Percentiles rank a stretch among this genome's conserved stretches.
Conservation (phyloP, 768 basidiomycete genomes). For the Calocybe indica region DNA sequence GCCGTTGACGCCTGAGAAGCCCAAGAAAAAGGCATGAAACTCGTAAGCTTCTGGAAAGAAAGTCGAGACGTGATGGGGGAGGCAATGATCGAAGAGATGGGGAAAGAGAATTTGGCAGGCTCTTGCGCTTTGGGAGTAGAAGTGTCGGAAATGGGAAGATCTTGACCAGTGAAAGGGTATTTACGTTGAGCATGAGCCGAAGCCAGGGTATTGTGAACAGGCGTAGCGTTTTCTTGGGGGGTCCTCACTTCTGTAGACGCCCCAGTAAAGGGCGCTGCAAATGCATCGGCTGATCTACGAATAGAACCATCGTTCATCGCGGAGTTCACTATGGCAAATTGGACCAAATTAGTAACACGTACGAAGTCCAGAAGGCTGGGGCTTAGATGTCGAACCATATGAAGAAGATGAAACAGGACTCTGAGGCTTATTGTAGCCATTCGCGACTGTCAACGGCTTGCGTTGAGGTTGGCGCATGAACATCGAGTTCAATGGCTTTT, state of each 20-base stretch:
- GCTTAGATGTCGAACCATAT: constrained; percentile 62
- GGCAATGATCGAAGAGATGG: constrained; percentile 44
- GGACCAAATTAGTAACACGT: constrained; percentile 49
- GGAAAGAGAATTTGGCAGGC: constrained; percentile 22
- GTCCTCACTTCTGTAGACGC: constrained; percentile 33
- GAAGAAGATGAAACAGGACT: constrained; percentile 15
- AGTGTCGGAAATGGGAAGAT: constrained; percentile 3
- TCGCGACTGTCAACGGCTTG: constrained; percentile 26
- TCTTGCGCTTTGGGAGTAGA: constrained; percentile 2
- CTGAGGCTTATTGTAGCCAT: constrained; percentile 17
- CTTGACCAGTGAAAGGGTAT: constrained; percentile 12
- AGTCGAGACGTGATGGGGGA: constrained; percentile 51
- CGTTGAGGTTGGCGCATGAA: constrained; percentile 41
- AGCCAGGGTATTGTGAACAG: no score
- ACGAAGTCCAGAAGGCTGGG: constrained; percentile 46
- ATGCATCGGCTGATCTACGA: constrained; percentile 33
- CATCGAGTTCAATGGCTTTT: constrained; percentile 15
- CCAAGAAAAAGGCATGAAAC: constrained; percentile 53
- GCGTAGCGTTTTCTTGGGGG: constrained; percentile 13
- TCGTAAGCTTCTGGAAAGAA: constrained; percentile 55
- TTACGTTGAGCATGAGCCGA: constrained; percentile 2
- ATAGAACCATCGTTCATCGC: constrained; percentile 28
- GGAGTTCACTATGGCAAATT: constrained; percentile 27
- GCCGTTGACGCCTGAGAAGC: constrained; percentile 13
- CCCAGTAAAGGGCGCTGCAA: constrained; percentile 19